Percentiles rank a stretch among this genome's conserved stretches.
Evolutionary conservation across 1,284 basidiomycete species (phyloP).

Genomic region (Ustilago hordei): DNA sequence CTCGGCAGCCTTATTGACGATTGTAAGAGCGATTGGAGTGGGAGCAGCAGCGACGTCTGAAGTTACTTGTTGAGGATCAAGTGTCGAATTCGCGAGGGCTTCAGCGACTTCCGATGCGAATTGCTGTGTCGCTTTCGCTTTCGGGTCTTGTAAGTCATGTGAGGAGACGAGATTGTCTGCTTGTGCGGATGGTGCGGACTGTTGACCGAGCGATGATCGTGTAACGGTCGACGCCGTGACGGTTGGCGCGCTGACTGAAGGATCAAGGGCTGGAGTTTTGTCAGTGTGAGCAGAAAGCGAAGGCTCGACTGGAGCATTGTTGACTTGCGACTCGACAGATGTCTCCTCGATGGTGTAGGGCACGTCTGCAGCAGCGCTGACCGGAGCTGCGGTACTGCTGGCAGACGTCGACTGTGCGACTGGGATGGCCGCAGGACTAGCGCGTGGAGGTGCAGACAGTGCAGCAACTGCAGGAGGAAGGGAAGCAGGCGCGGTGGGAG

Average conservation of each 20-base stretch:
- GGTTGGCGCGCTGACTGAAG: background rate
- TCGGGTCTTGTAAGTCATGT: background rate
- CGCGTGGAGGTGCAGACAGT: background rate
- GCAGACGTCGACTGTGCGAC: slow-evolving; percentile 3
- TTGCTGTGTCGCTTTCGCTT: background rate
- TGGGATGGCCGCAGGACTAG: background rate
- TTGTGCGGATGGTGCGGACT: background rate
- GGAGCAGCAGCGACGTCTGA: slow-evolving; percentile 18
- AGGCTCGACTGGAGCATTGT: slow-evolving; percentile 2
- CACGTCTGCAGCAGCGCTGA: background rate
- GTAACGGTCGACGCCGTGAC: background rate
- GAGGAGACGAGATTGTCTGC: background rate
- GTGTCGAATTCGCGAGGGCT: slow-evolving; percentile 12
- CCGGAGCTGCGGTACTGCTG: background rate
- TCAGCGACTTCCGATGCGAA: slow-evolving; percentile 27
- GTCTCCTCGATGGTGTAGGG: slow-evolving; percentile 11
- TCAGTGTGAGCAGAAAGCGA: background rate
- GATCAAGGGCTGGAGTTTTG: background rate
- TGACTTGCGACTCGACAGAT: background rate
- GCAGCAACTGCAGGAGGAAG: slow-evolving; percentile 5
- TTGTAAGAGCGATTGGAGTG: slow-evolving; percentile 9
- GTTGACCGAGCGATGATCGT: background rate
- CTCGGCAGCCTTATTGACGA: slow-evolving; percentile 12
- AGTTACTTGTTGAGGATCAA: slow-evolving; percentile 8
- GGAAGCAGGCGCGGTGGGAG: background rate